A percentile compares a stretch with the other conserved stretches of the same genome.
Evolutionary conservation across 371 early-diverging fungal species (phyloP).

Genomic region (Apophysomyces elegans): DNA sequence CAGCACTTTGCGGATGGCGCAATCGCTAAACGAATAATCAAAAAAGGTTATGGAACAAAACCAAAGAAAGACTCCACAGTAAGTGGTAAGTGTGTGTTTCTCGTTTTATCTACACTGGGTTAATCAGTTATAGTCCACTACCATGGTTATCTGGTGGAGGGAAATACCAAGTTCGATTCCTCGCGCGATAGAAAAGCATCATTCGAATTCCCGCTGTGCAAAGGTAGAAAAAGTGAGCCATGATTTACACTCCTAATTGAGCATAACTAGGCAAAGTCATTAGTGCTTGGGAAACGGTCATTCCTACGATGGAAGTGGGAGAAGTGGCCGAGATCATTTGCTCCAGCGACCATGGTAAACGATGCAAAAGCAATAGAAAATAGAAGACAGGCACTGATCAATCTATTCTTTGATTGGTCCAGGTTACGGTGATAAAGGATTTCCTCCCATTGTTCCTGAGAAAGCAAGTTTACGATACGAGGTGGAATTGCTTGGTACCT

Average conservation of each 20-base stretch:
- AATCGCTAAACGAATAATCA: constrained; percentile 36
- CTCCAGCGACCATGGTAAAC: constrained; percentile 60
- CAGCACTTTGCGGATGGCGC: no score
- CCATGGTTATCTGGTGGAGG: constrained; percentile 28
- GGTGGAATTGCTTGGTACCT: constrained; percentile 55
- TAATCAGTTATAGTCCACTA: constrained; percentile 35
- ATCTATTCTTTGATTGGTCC: neutral
- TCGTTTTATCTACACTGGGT: neutral
- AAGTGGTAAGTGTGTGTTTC: constrained; percentile 23
- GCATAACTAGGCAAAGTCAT: constrained; percentile 51
- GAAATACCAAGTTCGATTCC: constrained; percentile 39
- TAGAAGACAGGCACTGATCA: no score
- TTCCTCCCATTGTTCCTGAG: constrained; percentile 53
- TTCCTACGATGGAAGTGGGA: constrained; percentile 64
- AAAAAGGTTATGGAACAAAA: constrained; percentile 24
- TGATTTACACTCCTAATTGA: neutral
- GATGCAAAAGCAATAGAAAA: constrained; percentile 29
- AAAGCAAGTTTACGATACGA: constrained; percentile 60
- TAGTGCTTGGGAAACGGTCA: constrained; percentile 62
- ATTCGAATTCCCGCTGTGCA: constrained; percentile 13
- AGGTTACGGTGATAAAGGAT: constrained; percentile 66
- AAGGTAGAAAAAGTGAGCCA: constrained; percentile 8
- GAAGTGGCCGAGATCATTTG: constrained; percentile 58
- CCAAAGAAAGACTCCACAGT: constrained; percentile 31
- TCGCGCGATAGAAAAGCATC: constrained; percentile 33